phyloP scores from a whole-genome alignment of 2,329 filamentous ascomycete species.

The Tolypocladium tropicale region DNA sequence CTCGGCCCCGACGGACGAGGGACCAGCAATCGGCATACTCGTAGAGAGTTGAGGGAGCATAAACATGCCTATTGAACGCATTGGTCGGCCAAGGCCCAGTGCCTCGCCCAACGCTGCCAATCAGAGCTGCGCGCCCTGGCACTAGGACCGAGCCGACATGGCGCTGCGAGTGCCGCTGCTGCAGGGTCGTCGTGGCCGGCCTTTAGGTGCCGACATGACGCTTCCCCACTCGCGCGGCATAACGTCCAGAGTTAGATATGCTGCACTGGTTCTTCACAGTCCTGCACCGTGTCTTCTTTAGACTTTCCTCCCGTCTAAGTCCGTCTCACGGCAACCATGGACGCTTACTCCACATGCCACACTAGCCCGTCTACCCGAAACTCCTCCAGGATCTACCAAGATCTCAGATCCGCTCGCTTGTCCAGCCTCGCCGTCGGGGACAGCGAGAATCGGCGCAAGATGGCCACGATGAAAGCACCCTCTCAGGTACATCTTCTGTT shows the following conservation, averaged over 20 bases:
- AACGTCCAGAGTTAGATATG: background rate
- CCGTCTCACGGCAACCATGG: constrained; percentile 24
- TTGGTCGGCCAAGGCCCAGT: background rate
- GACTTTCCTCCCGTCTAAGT: background rate
- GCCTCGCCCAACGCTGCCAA: background rate
- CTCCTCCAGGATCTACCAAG: constrained; percentile 39
- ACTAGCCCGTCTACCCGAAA: constrained; percentile 31
- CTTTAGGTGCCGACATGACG: background rate
- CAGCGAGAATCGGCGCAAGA: constrained; percentile 16
- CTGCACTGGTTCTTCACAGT: background rate
- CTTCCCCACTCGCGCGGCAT: background rate
- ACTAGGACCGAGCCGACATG: background rate
- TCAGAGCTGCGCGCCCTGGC: background rate
- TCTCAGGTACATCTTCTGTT: constrained; percentile 21
- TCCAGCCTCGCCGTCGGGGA: constrained; percentile 22
- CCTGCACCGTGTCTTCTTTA: background rate
- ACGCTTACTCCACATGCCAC: constrained; percentile 41
- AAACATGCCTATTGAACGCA: too few relatives aligned
- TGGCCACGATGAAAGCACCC: constrained; percentile 19
- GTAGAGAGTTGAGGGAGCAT: too few relatives aligned
- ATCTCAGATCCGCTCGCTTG: constrained; percentile 32
- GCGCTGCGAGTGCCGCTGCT: background rate
- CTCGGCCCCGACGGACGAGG: too few relatives aligned
- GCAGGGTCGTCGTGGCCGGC: too few relatives aligned
- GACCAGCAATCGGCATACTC: too few relatives aligned